Percentiles rank a stretch among this genome's conserved stretches.
Evolutionary conservation across 176 grass and related monocot genomes (phyloP).

Genomic region (Metroxylon sagu): DNA sequence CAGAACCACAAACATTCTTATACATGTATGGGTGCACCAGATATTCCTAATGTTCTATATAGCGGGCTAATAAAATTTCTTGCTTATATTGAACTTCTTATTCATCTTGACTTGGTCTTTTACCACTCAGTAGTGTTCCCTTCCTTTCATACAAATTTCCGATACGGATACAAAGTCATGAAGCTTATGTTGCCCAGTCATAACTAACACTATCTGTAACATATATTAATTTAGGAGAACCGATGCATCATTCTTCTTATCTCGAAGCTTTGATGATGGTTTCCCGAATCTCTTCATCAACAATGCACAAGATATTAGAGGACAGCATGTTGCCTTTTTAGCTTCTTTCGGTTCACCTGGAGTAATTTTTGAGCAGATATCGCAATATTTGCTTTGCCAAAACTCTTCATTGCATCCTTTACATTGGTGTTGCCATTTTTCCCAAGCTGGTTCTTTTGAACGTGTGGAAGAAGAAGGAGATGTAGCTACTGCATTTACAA

Average conservation of each 20-base stretch:
- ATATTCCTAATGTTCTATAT: too few relatives aligned
- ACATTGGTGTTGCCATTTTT: slow-evolving; percentile 90
- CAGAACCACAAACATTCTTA: too few relatives aligned
- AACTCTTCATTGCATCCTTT: slow-evolving; percentile 79
- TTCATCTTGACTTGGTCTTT: too few relatives aligned
- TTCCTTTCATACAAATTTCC: too few relatives aligned
- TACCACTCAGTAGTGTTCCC: too few relatives aligned
- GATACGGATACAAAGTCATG: too few relatives aligned
- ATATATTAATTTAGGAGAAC: too few relatives aligned
- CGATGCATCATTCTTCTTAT: slow-evolving; percentile 7
- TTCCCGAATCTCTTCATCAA: slow-evolving; percentile 94
- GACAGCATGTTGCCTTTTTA: slow-evolving; percentile 81
- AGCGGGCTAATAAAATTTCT: too few relatives aligned
- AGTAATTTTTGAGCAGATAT: slow-evolving; percentile 97
- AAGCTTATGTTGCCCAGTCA: too few relatives aligned
- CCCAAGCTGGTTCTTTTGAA: slow-evolving; percentile 88
- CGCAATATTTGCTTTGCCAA: slow-evolving; percentile 82
- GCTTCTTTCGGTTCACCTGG: slow-evolving; percentile 85
- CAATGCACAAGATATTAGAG: slow-evolving; percentile 63
- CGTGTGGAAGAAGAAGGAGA: slow-evolving; percentile 96
- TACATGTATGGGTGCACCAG: too few relatives aligned
- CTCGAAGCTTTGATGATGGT: slow-evolving; percentile 71
- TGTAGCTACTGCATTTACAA: slow-evolving; percentile 81
- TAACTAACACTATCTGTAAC: too few relatives aligned
- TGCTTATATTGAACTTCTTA: too few relatives aligned